Evolutionary conservation across 192 early-diverging fungal genomes (phyloP).

Genomic region (Backusella tuberculispora): DNA sequence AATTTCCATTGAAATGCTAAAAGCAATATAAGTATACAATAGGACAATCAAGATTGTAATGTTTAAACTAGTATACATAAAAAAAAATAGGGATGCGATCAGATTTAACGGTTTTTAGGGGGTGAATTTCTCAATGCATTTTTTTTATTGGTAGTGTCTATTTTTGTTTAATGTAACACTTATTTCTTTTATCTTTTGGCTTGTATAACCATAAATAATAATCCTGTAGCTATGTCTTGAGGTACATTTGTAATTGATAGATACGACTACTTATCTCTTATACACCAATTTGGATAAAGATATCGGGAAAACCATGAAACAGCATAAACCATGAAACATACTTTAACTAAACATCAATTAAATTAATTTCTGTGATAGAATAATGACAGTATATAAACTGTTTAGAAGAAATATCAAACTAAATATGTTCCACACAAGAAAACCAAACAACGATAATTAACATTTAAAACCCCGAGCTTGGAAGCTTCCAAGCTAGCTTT

Average conservation of each 20-base stretch:
- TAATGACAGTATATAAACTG: neutral
- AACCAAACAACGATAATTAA: conserved; percentile 11
- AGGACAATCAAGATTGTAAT: no score
- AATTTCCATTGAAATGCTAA: neutral
- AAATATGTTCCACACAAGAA: neutral
- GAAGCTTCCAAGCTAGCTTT: neutral
- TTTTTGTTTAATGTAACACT: conserved; percentile 6
- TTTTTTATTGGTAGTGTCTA: conserved; percentile 8
- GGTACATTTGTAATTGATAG: neutral
- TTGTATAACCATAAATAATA: neutral
- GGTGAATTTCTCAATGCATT: neutral
- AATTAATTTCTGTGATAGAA: neutral
- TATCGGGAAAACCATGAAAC: neutral
- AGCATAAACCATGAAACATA: neutral
- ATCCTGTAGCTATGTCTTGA: neutral
- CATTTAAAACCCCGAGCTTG: conserved; percentile 3
- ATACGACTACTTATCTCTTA: neutral
- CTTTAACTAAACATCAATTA: neutral
- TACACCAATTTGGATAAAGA: neutral
- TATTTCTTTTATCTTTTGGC: neutral
- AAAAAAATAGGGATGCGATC: neutral
- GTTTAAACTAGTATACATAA: no score
- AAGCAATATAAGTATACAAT: neutral
- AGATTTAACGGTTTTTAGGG: neutral
- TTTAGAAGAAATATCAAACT: conserved; percentile 4